A percentile compares a stretch with the other conserved stretches of the same genome.
Evolutionary conservation across 176 grass and related monocot species (phyloP).

Genomic region (Paspalum vaginatum): DNA sequence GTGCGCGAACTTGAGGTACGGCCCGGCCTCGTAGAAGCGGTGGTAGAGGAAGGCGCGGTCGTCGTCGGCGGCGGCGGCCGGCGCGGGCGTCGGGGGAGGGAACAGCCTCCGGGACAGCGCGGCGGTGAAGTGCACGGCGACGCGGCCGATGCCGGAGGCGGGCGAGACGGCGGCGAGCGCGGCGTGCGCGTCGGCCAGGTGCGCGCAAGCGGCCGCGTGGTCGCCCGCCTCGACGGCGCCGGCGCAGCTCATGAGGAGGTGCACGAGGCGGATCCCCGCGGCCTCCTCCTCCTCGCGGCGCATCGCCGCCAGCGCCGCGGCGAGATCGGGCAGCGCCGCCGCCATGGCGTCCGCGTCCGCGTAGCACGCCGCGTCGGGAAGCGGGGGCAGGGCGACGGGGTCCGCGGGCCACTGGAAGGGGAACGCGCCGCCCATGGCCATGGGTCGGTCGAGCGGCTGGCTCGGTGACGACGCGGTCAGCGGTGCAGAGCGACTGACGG

Average conservation of each 20-base stretch:
- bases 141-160: conserved; percentile 71
- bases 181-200: conserved; percentile 53
- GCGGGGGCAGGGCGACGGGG: conserved; percentile 23
- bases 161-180: conserved; percentile 55
- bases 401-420: conserved; percentile 55
- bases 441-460: conserved; percentile 8
- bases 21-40: conserved; percentile 94
- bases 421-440: conserved; percentile 59
- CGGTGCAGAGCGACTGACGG: background rate
- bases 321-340: conserved; percentile 23
- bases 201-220: conserved; percentile 42
- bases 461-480: background rate
- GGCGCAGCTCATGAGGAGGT: conserved; percentile 90
- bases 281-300: conserved; percentile 71
- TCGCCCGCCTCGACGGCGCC: conserved; percentile 68
- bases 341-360: background rate
- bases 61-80: background rate
- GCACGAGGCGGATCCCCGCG: conserved; percentile 75
- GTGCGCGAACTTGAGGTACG: conserved; percentile 97
- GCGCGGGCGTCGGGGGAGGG: background rate
- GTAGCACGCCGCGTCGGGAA: conserved; percentile 1
- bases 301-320: conserved; percentile 42
- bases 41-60: conserved; percentile 69
- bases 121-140: conserved; percentile 78
- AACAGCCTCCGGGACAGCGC: conserved; percentile 74